Conservation (phyloP, 1,284 basidiomycete genomes). For the Cystobasidium sp. region DNA sequence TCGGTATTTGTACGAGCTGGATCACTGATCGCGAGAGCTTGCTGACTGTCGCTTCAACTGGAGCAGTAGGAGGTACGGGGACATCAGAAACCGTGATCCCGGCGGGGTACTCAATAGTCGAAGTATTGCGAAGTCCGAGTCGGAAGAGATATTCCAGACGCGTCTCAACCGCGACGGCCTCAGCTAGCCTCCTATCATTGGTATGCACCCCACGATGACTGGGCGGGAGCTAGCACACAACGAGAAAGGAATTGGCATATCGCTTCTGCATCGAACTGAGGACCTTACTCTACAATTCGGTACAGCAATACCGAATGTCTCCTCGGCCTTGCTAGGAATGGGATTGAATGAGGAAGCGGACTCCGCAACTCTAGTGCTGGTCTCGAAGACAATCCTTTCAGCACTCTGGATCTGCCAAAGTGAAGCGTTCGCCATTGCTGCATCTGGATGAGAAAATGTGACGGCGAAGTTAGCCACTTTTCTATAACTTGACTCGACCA, state of each 20-base stretch:
- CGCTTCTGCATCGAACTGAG: neutral
- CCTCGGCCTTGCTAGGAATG: constrained; percentile 3
- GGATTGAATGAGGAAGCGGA: neutral
- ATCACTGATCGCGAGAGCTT: neutral
- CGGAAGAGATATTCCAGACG: constrained; percentile 21
- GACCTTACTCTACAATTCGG: constrained; percentile 19
- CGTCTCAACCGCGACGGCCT: constrained; percentile 19
- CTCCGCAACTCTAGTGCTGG: neutral
- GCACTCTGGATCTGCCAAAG: constrained; percentile 22
- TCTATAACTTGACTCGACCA: no score
- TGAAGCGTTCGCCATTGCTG: constrained; percentile 4
- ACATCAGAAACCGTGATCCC: constrained; percentile 13
- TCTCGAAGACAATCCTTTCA: constrained; percentile 32
- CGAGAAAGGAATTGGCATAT: neutral
- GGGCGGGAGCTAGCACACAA: constrained; percentile 1
- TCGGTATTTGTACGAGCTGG: neutral
- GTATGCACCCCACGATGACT: neutral
- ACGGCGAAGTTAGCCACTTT: no score
- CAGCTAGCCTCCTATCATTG: neutral
- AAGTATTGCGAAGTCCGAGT: constrained; percentile 20
- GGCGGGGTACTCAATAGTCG: constrained; percentile 17
- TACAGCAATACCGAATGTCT: constrained; percentile 28
- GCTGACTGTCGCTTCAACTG: neutral
- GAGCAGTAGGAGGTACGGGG: neutral
- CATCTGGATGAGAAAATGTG: no score